phyloP scores from a whole-genome alignment of 2,329 filamentous ascomycete species.

The Huntiella savannae region DNA sequence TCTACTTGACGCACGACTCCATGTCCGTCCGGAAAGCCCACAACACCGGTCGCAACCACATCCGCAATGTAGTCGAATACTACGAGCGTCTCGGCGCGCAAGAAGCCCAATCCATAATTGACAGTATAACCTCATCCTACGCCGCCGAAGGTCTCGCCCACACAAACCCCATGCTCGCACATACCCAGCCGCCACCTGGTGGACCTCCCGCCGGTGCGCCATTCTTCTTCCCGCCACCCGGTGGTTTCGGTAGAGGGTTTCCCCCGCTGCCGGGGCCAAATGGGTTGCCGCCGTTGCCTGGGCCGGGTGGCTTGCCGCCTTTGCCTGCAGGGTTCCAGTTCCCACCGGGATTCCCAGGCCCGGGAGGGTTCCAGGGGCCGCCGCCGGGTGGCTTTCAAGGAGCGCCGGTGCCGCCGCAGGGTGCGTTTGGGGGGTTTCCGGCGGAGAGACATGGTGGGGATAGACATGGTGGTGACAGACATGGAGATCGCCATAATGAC shows the following conservation, averaged over 20 bases:
- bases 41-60: constrained; percentile 87
- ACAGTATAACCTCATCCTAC: constrained; percentile 92
- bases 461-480: no score
- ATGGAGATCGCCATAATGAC: no score
- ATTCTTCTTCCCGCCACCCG: constrained; percentile 16
- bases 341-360: constrained; percentile 15
- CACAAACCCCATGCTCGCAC: constrained; percentile 65
- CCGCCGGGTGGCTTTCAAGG: constrained; percentile 12
- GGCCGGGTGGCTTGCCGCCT: neutral
- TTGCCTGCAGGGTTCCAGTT: constrained; percentile 11
- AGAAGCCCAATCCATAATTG: constrained; percentile 95
- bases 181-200: constrained; percentile 36
- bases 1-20: constrained; percentile 98
- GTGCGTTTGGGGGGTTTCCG: no score
- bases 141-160: constrained; percentile 78
- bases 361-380: constrained; percentile 14
- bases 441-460: no score
- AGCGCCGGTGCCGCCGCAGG: neutral
- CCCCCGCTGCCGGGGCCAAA: constrained; percentile 20
- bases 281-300: neutral
- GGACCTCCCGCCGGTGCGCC: constrained; percentile 22
- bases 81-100: constrained; percentile 99
- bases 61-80: constrained; percentile 95
- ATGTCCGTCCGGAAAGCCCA: constrained; percentile 99
- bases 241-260: constrained; percentile 15